These are phyloP conservation scores for Stemphylium vesicarium DNA, from an alignment of 2,329 filamentous ascomycete genomes.

Conservation along the genomic window DNA sequence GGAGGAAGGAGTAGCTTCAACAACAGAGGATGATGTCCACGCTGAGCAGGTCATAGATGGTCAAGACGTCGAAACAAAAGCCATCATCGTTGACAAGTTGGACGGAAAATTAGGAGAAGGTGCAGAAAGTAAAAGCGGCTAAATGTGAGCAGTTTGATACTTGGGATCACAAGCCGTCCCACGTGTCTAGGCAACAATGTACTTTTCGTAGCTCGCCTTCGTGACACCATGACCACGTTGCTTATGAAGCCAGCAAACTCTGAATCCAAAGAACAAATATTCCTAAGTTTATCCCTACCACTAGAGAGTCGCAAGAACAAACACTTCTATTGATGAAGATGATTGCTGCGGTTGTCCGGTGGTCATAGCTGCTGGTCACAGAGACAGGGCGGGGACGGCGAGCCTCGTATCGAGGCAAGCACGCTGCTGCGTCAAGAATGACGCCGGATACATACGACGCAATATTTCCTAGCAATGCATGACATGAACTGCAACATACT, in stretches of 20 bases:
- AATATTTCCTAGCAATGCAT: neutral
- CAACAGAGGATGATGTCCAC: neutral
- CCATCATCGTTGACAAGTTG: neutral
- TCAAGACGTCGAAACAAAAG: neutral
- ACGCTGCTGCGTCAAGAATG: neutral
- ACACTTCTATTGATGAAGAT: neutral
- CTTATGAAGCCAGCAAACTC: no score
- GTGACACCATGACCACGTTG: no score
- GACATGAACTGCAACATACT: neutral
- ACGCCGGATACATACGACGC: neutral
- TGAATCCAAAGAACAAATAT: no score
- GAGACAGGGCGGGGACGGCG: neutral
- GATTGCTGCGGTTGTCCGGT: neutral
- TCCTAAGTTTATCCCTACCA: no score
- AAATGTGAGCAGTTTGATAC: neutral
- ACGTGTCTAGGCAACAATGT: neutral
- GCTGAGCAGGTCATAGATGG: neutral
- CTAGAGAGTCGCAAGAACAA: no score
- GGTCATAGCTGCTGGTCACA: no score
- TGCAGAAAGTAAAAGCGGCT: neutral
- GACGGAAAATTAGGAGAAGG: neutral
- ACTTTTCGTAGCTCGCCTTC: no score
- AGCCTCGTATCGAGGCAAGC: neutral
- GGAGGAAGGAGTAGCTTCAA: slow-evolving; percentile 3
- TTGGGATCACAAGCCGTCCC: neutral